Evolutionary conservation across 352 stramenopile genomes (phyloP).

Genomic region (Globisporangium parvum): DNA sequence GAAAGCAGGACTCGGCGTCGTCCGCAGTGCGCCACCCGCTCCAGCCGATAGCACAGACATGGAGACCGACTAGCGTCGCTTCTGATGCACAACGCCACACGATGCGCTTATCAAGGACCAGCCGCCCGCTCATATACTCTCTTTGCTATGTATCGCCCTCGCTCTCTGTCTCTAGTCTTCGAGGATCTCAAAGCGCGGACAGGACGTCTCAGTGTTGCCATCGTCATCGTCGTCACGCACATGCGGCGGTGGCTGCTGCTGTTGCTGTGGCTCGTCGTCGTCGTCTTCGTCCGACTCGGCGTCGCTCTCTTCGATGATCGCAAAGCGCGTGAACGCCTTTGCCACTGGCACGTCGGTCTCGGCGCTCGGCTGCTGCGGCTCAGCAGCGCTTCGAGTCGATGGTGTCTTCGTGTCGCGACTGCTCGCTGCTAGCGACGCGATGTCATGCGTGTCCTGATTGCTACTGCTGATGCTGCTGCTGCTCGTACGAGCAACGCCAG

Average conservation of each 20-base stretch:
- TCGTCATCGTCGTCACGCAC: slow-evolving; percentile 9
- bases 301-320: slow-evolving; percentile 58
- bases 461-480: background rate
- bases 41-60: slow-evolving; percentile 25
- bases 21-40: slow-evolving; percentile 22
- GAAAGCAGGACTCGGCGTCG: slow-evolving; percentile 57
- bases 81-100: background rate
- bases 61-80: slow-evolving; percentile 32
- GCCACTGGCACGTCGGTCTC: background rate
- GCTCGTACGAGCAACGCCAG: background rate
- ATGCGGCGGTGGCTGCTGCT: background rate
- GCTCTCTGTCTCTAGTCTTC: slow-evolving; percentile 22
- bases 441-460: slow-evolving; percentile 18
- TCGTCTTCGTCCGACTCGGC: slow-evolving; percentile 12
- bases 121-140: background rate
- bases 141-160: background rate
- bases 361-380: background rate
- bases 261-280: background rate
- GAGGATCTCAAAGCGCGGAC: slow-evolving; percentile 55
- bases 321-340: slow-evolving; percentile 54
- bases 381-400: background rate
- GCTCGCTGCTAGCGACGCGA: background rate
- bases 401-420: background rate
- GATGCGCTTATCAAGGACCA: background rate
- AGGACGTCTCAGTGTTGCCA: slow-evolving; percentile 14